These are phyloP conservation scores for Candida ficus DNA, from an alignment of 805 yeast genomes.

Conservation along the genomic window DNA sequence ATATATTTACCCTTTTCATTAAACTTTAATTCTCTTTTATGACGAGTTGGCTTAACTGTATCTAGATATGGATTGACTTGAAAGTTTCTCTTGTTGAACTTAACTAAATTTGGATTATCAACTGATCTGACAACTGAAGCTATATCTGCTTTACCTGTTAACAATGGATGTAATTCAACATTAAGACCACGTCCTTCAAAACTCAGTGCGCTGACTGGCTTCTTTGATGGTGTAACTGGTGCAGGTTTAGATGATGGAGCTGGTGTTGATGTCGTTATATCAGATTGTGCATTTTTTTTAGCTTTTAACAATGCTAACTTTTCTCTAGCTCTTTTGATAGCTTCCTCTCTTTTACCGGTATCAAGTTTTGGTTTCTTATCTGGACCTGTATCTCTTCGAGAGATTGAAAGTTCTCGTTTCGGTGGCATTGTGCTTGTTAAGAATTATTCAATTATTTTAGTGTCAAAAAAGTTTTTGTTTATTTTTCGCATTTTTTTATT, in stretches of 20 bases:
- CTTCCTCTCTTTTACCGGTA: conserved; percentile 3
- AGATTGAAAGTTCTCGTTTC: conserved; percentile 2
- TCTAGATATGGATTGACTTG: conserved; percentile 32
- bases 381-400: neutral
- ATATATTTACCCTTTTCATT: conserved; percentile 62
- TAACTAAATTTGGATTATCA: conserved; percentile 22
- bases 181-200: conserved; percentile 17
- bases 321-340: conserved; percentile 9
- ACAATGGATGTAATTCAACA: conserved; percentile 27
- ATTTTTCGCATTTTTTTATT: neutral
- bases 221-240: too few species aligned
- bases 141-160: conserved; percentile 16
- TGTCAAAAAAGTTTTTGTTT: neutral
- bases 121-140: conserved; percentile 5
- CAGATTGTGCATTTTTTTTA: neutral
- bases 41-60: conserved; percentile 15
- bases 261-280: neutral
- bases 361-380: conserved; percentile 5
- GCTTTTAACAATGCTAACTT: conserved; percentile 11
- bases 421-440: conserved; percentile 1
- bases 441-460: neutral
- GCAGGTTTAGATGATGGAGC: neutral
- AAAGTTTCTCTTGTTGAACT: conserved; percentile 21
- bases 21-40: conserved; percentile 41
- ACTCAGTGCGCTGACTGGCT: neutral